Evolutionary conservation across 805 yeast genomes (phyloP), one percentile per base, ranked within the genome.

Genomic region (Teunomyces stri): DNA sequence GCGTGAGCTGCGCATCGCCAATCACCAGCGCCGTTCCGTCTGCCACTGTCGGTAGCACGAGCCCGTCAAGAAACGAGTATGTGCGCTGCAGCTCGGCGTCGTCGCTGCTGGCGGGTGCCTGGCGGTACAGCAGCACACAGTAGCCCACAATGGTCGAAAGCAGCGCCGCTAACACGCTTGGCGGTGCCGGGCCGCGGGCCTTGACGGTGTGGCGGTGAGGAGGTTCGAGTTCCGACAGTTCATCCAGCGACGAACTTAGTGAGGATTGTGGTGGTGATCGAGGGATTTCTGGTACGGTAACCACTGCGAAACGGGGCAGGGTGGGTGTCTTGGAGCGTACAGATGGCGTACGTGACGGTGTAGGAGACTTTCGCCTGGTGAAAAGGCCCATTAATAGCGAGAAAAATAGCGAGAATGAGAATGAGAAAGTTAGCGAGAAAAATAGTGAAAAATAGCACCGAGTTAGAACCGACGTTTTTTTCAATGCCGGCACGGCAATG

Each of bases 81-180:
- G 74, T 69, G 18, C 60, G 50, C 43, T 57, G 53, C 63, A 65
- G 68, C 47, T 66, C 73, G 36, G 65, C 68, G 48, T 66, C 60
- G 10, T 71, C 72, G 7, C 56, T 30, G 5, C 51, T 46, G 37
- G 55, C 39, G 50, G 56, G 41, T 42, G 50, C 49, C 29, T n/a
- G 27, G n/a, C 25, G 25, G n/a, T 57, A 35, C 20, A 46, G 53
- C n/a, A 66, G 39, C 1, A 71, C 72, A 48, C 73, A 69, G 50
- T 64, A 62, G n/a, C 64, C 70, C 66, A 68, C 67, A 16, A 69
- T 56, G 4, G 64, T 51, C 3, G 60, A 54, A 25, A 66, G 53
- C 42, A 65, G 71, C 5, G 61, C 46, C 0, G 59, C 51, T 25
- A 61, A 50, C 46, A 34, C 16, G 21, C 13, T 52, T 37, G 43